A percentile compares a stretch with the other conserved stretches of the same genome.
Evolutionary conservation across 2,329 filamentous ascomycete genomes (phyloP).

Genomic region (Seiridium unicorne): DNA sequence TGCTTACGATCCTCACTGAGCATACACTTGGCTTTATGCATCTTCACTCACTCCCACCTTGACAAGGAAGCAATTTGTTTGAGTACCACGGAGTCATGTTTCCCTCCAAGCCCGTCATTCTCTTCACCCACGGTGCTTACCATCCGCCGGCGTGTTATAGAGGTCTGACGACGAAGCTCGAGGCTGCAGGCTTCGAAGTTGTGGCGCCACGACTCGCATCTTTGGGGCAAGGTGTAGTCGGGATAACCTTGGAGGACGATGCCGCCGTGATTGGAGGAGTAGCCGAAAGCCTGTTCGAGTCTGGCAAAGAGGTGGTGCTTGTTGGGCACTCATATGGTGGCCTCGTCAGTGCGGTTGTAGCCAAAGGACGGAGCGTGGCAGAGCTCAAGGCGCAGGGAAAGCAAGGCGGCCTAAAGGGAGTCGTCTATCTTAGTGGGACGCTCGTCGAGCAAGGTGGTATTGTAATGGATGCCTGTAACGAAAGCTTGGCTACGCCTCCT

Average conservation of each 20-base stretch:
- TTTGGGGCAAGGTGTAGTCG: not conserved
- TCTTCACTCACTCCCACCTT: no score
- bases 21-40: no score
- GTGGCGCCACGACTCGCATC: conserved; percentile 2
- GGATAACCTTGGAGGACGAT: conserved; percentile 3
- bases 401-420: not conserved
- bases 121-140: conserved; percentile 6
- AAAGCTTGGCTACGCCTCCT: not conserved
- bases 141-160: conserved; percentile 4
- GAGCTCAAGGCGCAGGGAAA: not conserved
- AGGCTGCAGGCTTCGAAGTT: conserved; percentile 1
- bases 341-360: not conserved
- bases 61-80: no score
- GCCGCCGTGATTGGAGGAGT: not conserved
- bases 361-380: not conserved
- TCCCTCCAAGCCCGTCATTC: not conserved
- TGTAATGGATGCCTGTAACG: not conserved
- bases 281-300: not conserved
- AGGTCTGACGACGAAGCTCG: not conserved
- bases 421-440: conserved; percentile 2
- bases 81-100: not conserved
- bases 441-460: not conserved
- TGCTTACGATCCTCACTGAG: no score
- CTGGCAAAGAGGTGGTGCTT: conserved; percentile 4
- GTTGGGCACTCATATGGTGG: conserved; percentile 7